These are phyloP conservation scores for Rhizophora mangle DNA, from an alignment of 345 rosid genomes.

Conservation along the genomic window DNA sequence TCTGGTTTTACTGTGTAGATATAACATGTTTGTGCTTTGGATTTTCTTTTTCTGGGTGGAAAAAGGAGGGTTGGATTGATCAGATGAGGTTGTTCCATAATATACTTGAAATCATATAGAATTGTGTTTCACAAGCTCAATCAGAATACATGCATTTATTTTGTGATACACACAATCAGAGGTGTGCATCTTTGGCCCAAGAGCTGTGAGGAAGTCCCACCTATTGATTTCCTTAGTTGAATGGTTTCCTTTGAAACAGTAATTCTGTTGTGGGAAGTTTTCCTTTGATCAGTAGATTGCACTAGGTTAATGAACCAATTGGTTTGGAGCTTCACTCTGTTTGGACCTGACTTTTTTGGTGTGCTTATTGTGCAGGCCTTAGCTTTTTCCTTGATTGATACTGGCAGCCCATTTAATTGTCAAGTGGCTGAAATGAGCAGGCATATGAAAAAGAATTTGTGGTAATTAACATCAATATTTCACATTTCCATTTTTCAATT, in stretches of 20 bases:
- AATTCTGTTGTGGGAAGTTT: neutral
- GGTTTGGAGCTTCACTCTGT: conserved; percentile 38
- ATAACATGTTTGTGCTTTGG: no score
- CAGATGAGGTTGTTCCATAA: neutral
- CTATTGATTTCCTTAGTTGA: conserved; percentile 65
- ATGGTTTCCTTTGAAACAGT: conserved; percentile 81
- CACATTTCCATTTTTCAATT: neutral
- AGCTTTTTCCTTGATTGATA: conserved; percentile 64
- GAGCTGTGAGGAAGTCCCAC: conserved; percentile 37
- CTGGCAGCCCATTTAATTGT: conserved; percentile 46
- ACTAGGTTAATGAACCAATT: conserved; percentile 30
- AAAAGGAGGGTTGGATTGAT: no score
- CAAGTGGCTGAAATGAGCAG: conserved; percentile 37
- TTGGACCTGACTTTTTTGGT: neutral
- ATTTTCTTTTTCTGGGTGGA: neutral
- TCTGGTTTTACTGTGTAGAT: no score
- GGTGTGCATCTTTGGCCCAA: conserved; percentile 67
- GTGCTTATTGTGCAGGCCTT: conserved; percentile 45
- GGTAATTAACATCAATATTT: conserved; percentile 35
- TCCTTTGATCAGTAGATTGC: neutral
- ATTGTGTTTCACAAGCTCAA: neutral
- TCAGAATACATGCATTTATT: conserved; percentile 16
- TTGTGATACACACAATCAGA: conserved; percentile 70
- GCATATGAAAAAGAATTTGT: conserved; percentile 52
- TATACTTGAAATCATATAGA: neutral